Evolutionary conservation across 306 rosid genomes (phyloP), one percentile per base, ranked within the genome.

Genomic region (Castanea mollissima): DNA sequence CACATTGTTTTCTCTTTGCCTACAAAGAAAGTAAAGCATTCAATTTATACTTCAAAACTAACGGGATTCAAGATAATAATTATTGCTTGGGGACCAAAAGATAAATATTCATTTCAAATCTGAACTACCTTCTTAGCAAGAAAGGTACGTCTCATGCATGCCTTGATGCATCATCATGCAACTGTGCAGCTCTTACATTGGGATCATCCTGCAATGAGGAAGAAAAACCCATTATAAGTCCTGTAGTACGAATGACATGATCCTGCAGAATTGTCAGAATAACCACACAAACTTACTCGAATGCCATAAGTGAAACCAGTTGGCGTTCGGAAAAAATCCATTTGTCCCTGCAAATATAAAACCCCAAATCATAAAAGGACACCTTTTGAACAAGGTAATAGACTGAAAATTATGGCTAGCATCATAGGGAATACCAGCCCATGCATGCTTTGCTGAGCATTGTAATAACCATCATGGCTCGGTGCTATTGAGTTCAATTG

Each of bases 151-250:
- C 52, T 89, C 88, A 95, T 20, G 92, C 91, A 68, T 93, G 99
- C 78, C 99, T 91, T 58, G 99, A 87, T 77, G 95, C 91, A 85
- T 95, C 99, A 74, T 95, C 97, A 25, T 95, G 99, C 90, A 95
- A 83, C 62, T 94, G 89, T 41, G 94, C 77, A n/a, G 98, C 82
- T 89, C 99, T 90, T 58, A 91, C 98, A 74, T 86, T 91, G 56
- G 98, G 86, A 80, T 93, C 99, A 67, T 95, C 99, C 98, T 95
- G 94, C 79, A 79, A 91, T 44, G 54, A 69, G 75, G 68, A 71
- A 84, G 19, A 20, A 83, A 78, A 74, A 23, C 55, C 32, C 8
- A 76, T 72, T 71, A 79, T 51, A 41, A 58, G 73, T 81, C 51
- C 58, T 44, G 52, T 51, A 38, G 21, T 18, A 20, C 55, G 77